These are phyloP conservation scores for Beauveria rudraprayagi DNA, from an alignment of 2,329 filamentous ascomycete species.

Conservation along the genomic window DNA sequence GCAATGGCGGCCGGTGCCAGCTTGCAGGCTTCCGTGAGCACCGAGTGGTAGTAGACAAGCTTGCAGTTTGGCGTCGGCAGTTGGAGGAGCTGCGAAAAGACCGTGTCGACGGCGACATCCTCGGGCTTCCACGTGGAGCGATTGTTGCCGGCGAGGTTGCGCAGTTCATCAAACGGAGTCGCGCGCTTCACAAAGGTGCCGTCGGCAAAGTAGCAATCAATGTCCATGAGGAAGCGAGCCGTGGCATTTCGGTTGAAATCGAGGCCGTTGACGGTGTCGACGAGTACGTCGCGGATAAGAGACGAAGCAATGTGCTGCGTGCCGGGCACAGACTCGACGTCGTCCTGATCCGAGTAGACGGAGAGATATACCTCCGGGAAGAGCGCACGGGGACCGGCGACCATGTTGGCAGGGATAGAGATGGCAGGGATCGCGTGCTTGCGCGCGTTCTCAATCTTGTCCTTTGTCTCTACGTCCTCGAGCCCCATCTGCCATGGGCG, in stretches of 20 bases:
- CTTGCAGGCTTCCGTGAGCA: constrained; percentile 93
- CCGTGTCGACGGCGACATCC: constrained; percentile 92
- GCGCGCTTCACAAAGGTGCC: constrained; percentile 89
- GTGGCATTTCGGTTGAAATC: constrained; percentile 85
- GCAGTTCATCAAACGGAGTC: constrained; percentile 83
- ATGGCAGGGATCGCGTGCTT: constrained; percentile 76
- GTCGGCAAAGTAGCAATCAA: constrained; percentile 89
- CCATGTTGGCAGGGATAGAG: constrained; percentile 65
- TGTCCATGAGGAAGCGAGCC: constrained; percentile 83
- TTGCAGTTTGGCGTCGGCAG: constrained; percentile 85
- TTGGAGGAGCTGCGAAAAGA: constrained; percentile 91
- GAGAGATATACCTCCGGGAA: constrained; percentile 95
- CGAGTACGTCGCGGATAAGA: constrained; percentile 73
- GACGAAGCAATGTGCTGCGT: constrained; percentile 69
- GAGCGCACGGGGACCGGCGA: constrained; percentile 64
- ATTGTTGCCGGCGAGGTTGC: constrained; percentile 54
- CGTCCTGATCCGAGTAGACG: constrained; percentile 81
- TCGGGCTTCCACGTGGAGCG: constrained; percentile 91
- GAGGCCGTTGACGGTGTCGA: constrained; percentile 89
- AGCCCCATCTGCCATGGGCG: constrained; percentile 58
- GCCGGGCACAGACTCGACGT: constrained; percentile 79
- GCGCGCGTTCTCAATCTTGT: constrained; percentile 49
- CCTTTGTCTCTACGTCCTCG: constrained; percentile 51
- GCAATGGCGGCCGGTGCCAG: constrained; percentile 94
- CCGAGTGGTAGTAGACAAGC: constrained; percentile 90